Evolutionary conservation across 306 rosid species (phyloP).

Genomic region (Quercus suber): DNA sequence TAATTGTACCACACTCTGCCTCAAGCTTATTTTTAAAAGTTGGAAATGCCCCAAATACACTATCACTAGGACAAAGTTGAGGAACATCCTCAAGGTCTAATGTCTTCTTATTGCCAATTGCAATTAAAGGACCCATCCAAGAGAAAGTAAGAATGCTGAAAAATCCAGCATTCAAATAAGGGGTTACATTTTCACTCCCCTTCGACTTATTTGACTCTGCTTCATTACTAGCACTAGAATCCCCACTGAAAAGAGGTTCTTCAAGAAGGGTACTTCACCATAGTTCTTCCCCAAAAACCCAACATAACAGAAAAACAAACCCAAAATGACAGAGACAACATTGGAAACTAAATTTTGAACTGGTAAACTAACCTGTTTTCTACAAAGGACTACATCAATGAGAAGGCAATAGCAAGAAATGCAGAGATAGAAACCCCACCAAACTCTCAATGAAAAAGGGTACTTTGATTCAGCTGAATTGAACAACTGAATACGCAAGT

Average conservation of each 20-base stretch:
- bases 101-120: constrained; percentile 53
- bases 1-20: constrained; percentile 23
- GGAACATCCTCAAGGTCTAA: constrained; percentile 78
- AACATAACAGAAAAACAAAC: constrained; percentile 41
- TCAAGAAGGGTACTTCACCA: constrained; percentile 39
- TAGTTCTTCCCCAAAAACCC: constrained; percentile 30
- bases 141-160: constrained; percentile 63
- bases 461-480: constrained; percentile 16
- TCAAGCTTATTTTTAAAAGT: constrained; percentile 36
- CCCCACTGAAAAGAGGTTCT: constrained; percentile 64
- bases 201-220: constrained; percentile 8
- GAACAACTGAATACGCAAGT: constrained; percentile 28
- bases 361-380: constrained; percentile 30
- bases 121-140: constrained; percentile 66
- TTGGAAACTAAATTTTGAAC: constrained; percentile 45
- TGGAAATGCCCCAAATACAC: constrained; percentile 44
- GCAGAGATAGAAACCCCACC: constrained; percentile 46
- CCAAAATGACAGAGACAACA: constrained; percentile 32
- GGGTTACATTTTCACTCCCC: constrained; percentile 37
- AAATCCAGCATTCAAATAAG: constrained; percentile 57
- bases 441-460: constrained; percentile 41
- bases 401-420: constrained; percentile 45
- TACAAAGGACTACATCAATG: constrained; percentile 34
- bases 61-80: constrained; percentile 44
- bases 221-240: constrained; percentile 11